Conservation (phyloP, 768 basidiomycete species). For the Collybiopsis confluens region DNA sequence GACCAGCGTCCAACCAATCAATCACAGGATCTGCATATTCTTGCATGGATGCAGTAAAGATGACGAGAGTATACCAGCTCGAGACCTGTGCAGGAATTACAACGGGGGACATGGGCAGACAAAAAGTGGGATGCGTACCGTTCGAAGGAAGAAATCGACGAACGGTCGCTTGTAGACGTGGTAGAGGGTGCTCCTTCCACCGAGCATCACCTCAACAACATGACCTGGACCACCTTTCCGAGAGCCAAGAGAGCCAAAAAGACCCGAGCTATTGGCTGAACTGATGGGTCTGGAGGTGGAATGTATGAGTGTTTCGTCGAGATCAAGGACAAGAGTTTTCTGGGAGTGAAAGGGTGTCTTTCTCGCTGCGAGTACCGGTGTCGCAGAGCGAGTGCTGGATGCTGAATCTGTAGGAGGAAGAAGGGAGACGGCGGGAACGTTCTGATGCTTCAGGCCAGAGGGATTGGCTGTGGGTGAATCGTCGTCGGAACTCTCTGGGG, state of each 20-base stretch:
- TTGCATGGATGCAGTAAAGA: constrained; percentile 98
- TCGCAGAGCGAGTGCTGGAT: constrained; percentile 35
- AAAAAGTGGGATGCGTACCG: constrained; percentile 42
- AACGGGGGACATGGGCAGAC: constrained; percentile 13
- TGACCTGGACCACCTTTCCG: constrained; percentile 71
- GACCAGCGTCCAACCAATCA: constrained; percentile 96
- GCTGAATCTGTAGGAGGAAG: constrained; percentile 14
- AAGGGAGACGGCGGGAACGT: neutral
- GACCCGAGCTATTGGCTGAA: constrained; percentile 46
- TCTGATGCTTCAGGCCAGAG: neutral
- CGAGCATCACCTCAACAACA: constrained; percentile 90
- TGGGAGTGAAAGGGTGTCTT: constrained; percentile 75
- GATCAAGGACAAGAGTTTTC: constrained; percentile 94
- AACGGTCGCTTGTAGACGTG: constrained; percentile 99
- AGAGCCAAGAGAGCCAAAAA: constrained; percentile 54
- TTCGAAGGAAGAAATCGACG: constrained; percentile 91
- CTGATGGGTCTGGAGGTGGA: constrained; percentile 82
- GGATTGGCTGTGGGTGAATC: constrained; percentile 14
- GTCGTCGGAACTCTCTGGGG: constrained; percentile 26
- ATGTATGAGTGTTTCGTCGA: constrained; percentile 98
- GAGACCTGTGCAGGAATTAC: constrained; percentile 67
- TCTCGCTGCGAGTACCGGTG: constrained; percentile 46
- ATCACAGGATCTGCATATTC: constrained; percentile 99
- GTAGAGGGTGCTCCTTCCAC: constrained; percentile 86
- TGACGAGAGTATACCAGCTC: constrained; percentile 96